Conservation (phyloP, 2,329 filamentous ascomycete genomes). For the Epichloe bromicola region DNA sequence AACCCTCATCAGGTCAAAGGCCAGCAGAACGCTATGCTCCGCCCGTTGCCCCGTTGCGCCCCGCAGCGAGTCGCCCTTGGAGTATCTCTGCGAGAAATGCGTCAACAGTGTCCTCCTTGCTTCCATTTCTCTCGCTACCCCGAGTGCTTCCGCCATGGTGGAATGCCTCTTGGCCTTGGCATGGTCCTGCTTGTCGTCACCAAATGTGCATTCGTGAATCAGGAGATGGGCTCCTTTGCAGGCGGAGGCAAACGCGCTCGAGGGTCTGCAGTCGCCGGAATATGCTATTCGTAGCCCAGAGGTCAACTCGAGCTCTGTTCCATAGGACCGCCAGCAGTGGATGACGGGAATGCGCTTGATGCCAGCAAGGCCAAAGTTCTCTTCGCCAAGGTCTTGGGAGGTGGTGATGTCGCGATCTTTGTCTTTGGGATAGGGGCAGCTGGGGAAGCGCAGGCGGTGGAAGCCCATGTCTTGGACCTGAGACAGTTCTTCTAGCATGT, state of each 20-base stretch:
- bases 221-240: conserved; percentile 68
- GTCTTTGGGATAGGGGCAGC: conserved; percentile 11
- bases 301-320: conserved; percentile 63
- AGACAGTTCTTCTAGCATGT: conserved; percentile 69
- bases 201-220: conserved; percentile 93
- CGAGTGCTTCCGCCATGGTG: conserved; percentile 76
- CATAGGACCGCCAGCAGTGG: conserved; percentile 72
- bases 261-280: conserved; percentile 86
- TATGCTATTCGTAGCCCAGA: conserved; percentile 79
- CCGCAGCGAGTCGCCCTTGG: conserved; percentile 39
- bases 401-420: conserved; percentile 19
- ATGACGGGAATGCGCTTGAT: conserved; percentile 56
- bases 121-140: conserved; percentile 62
- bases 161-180: conserved; percentile 81
- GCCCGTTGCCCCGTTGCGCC: conserved; percentile 19
- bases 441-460: conserved; percentile 30
- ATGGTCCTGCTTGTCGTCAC: conserved; percentile 67
- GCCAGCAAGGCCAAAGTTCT: conserved; percentile 46
- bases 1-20: conserved; percentile 69
- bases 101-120: conserved; percentile 74
- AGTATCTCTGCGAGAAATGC: conserved; percentile 91
- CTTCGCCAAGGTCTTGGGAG: conserved; percentile 25
- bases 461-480: conserved; percentile 66
- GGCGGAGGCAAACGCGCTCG: conserved; percentile 51
- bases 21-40: conserved; percentile 45